Evolutionary conservation across 2,329 filamentous ascomycete species (phyloP).

Genomic region (Furcasterigmium furcatum): DNA sequence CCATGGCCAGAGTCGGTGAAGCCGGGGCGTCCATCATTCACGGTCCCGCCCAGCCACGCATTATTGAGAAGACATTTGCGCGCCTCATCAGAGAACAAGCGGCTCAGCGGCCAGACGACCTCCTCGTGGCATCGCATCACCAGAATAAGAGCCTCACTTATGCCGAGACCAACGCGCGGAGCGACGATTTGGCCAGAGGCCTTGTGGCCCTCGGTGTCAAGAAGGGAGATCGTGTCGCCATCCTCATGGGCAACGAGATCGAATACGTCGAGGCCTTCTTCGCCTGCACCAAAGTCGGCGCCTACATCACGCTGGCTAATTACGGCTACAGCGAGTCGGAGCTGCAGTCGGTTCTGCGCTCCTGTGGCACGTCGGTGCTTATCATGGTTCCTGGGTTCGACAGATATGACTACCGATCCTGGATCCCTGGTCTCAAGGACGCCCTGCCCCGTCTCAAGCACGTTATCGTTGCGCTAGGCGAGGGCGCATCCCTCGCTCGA

Average conservation of each 20-base stretch:
- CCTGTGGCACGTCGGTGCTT: background rate
- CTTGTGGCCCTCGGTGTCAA: background rate
- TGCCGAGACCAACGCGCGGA: background rate
- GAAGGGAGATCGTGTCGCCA: background rate
- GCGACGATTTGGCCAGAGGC: background rate
- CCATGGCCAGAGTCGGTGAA: background rate
- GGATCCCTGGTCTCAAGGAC: background rate
- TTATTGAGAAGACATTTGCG: background rate
- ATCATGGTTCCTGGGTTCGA: slow-evolving; percentile 1
- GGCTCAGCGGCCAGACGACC: background rate
- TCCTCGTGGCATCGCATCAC: background rate
- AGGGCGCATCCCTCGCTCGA: background rate
- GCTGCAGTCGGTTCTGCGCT: background rate
- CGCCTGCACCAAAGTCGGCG: slow-evolving; percentile 1
- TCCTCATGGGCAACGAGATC: slow-evolving; percentile 2
- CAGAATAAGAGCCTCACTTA: background rate
- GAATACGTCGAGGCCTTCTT: slow-evolving; percentile 1
- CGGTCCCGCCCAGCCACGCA: background rate
- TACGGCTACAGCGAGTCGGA: slow-evolving; percentile 1
- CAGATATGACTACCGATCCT: background rate
- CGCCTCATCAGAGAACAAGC: background rate
- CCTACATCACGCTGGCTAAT: background rate
- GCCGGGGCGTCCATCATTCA: background rate
- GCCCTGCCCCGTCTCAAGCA: background rate
- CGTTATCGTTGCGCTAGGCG: background rate